Evolutionary conservation across 2,329 filamentous ascomycete species (phyloP).

Genomic region (Periconia macrospinosa): DNA sequence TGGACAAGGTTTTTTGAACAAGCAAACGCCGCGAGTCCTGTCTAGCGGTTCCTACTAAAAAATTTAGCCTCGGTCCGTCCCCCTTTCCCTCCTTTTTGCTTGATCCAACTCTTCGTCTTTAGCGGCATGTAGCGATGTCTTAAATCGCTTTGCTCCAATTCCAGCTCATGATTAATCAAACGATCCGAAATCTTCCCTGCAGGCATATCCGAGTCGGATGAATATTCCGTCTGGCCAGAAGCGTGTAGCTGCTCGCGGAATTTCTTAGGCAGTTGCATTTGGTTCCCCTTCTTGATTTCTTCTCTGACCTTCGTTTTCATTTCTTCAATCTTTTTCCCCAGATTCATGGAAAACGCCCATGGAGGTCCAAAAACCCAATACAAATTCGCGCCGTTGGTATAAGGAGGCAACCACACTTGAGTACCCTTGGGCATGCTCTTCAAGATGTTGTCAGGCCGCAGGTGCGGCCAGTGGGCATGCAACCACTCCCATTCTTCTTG

Average conservation of each 20-base stretch:
- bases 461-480: conserved; percentile 29
- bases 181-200: background rate
- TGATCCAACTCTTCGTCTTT: no score
- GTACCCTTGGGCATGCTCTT: conserved; percentile 31
- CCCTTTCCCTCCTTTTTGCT: no score
- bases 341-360: background rate
- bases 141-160: no score
- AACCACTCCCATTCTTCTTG: conserved; percentile 20
- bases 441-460: conserved; percentile 34
- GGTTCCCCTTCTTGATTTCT: conserved; percentile 9
- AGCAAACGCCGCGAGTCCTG: no score
- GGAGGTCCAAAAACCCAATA: conserved; percentile 26
- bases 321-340: background rate
- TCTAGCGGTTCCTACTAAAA: no score
- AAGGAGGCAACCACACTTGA: conserved; percentile 19
- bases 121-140: no score
- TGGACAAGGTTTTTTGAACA: no score
- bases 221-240: background rate
- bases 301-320: conserved; percentile 17
- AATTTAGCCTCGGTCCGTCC: no score
- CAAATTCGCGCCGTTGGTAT: conserved; percentile 22
- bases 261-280: conserved; percentile 12
- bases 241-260: conserved; percentile 8
- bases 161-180: background rate
- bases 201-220: background rate